Evolutionary conservation across 306 rosid species (phyloP), one percentile per base, ranked within the genome.

Genomic region (Hylodesmum podocarpum): DNA sequence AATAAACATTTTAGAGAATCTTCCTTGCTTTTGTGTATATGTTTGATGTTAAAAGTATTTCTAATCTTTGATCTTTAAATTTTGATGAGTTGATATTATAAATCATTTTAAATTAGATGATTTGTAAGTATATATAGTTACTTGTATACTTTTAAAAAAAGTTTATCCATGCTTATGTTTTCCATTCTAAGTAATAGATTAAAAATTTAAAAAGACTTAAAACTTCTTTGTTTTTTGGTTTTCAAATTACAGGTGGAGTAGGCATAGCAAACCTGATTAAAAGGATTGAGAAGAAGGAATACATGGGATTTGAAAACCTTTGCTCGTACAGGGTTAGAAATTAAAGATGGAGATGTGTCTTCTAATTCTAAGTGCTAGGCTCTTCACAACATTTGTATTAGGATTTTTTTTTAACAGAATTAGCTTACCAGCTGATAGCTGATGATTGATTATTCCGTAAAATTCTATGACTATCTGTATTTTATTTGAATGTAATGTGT

Each of bases 241-340:
- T 44, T 16, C 7, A 71, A 27, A 16, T 73, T 80, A 22, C 81
- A 89, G 93, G 96, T 64, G 96, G 91, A 39, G 89, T 84, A 68
- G 96, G 93, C 57, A 90, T 88, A 78, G 88, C 89, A 70, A 81
- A 81, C 55, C 70, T 90, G 84, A 80, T 88, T 86, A 86, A 83
- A 66, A 83, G 83, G 34, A 78, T 88, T 82, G 88, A 85, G 68
- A 81, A 85, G 31, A 82, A 83, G 66, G 89, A 81, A 65, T 79
- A 77, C 67, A 84, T 86, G 96, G 86, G 88, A 1, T 90, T 90
- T 72, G 92, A 64, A 77, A 81, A 73, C 70, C 83, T 90, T 22
- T 88, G 95, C 50, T 16, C 18, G 3, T 27, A 27, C 41, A 37
- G 19, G 18, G 75, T 65, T 43, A 54, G 70, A 59, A 54, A 16